Conservation (phyloP, 2,329 filamentous ascomycete genomes). For the Cercospora canescens region DNA sequence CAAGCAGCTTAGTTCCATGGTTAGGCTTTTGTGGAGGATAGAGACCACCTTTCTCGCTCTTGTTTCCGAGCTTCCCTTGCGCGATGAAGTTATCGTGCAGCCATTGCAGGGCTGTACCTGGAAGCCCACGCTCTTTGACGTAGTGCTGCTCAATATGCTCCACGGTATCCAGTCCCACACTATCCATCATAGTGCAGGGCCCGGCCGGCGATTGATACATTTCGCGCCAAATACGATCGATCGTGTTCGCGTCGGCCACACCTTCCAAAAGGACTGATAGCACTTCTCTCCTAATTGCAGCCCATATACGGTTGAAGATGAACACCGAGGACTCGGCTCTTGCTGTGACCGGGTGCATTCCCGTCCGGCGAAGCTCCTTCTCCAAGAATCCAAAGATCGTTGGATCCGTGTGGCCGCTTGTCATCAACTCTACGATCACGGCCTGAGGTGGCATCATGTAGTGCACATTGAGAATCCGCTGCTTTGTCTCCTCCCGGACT, state of each 20-base stretch:
- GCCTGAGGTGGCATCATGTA: conserved; percentile 38
- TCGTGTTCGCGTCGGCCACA: conserved; percentile 50
- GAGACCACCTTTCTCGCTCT: conserved; percentile 20
- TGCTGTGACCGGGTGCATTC: conserved; percentile 45
- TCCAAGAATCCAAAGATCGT: conserved; percentile 50
- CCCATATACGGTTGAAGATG: conserved; percentile 59
- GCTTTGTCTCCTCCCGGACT: conserved; percentile 40
- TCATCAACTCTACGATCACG: conserved; percentile 58
- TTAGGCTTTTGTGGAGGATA: conserved; percentile 3
- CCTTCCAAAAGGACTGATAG: conserved; percentile 53
- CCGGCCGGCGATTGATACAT: conserved; percentile 26
- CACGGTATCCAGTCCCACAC: conserved; percentile 56
- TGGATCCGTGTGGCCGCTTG: conserved; percentile 45
- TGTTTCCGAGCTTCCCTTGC: conserved; percentile 48
- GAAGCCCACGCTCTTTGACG: conserved; percentile 50
- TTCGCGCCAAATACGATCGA: conserved; percentile 51
- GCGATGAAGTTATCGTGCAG: conserved; percentile 48
- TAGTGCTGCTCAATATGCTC: conserved; percentile 57
- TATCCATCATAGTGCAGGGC: conserved; percentile 49
- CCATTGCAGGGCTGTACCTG: conserved; percentile 43
- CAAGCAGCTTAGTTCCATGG: conserved; percentile 17
- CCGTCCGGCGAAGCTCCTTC: conserved; percentile 42
- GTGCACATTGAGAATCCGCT: conserved; percentile 52
- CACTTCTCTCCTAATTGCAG: conserved; percentile 56
- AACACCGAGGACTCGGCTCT: conserved; percentile 54